A percentile compares a stretch with the other conserved stretches of the same genome.
phyloP scores from a whole-genome alignment of 306 rosid genomes.

The Quercus gilva region DNA sequence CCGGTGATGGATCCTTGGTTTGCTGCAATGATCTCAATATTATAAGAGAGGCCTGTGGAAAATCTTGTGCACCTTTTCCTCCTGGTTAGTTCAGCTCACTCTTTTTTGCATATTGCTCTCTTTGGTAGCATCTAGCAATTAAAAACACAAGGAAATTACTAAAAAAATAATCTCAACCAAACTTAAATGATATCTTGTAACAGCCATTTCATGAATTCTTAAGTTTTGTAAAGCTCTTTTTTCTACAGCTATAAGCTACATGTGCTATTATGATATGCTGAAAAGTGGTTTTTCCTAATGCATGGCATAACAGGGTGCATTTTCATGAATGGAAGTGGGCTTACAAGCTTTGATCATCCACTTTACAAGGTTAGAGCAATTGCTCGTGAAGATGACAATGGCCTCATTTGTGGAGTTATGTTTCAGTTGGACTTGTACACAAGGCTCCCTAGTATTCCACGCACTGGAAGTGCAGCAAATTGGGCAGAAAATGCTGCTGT shows the following conservation, averaged over 20 bases:
- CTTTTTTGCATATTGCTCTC: background rate
- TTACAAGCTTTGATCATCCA: slow-evolving; percentile 62
- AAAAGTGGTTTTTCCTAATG: background rate
- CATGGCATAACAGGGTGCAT: slow-evolving; percentile 46
- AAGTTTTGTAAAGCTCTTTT: too few relatives aligned
- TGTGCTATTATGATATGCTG: background rate
- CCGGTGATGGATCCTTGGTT: slow-evolving; percentile 57
- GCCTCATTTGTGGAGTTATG: slow-evolving; percentile 41
- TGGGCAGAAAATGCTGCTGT: slow-evolving; percentile 42
- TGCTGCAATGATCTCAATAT: slow-evolving; percentile 40
- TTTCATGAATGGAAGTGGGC: slow-evolving; percentile 51
- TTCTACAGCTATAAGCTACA: background rate
- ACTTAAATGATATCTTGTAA: background rate
- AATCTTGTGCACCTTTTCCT: slow-evolving; percentile 53
- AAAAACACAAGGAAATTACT: too few relatives aligned
- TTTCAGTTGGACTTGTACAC: slow-evolving; percentile 60
- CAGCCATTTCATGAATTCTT: too few relatives aligned
- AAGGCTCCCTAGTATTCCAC: slow-evolving; percentile 51
- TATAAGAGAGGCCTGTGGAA: slow-evolving; percentile 49
- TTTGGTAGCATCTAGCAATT: too few relatives aligned
- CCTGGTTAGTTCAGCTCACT: slow-evolving; percentile 34
- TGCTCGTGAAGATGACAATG: slow-evolving; percentile 40
- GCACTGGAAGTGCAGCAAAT: slow-evolving; percentile 53
- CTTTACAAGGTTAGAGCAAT: slow-evolving; percentile 47
- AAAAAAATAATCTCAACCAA: background rate